Evolutionary conservation across 345 rosid species (phyloP).

Genomic region (Moricandia arvensis): DNA sequence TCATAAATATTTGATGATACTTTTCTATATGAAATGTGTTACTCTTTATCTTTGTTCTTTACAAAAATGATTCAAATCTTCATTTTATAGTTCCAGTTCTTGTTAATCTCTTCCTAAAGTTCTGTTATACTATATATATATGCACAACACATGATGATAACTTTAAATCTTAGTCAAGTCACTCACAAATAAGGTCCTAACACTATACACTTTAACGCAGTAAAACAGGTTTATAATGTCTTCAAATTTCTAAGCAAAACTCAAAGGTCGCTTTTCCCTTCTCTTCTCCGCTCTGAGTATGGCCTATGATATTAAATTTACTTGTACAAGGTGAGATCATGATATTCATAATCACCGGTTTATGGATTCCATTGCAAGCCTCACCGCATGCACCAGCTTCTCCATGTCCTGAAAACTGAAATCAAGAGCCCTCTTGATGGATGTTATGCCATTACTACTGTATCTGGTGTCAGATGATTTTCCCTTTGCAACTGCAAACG

Average conservation of each 20-base stretch:
- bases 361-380: constrained; percentile 79
- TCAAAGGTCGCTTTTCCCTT: background rate
- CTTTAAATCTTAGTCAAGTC: constrained; percentile 4
- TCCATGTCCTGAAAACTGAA: constrained; percentile 91
- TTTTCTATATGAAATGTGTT: background rate
- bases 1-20: background rate
- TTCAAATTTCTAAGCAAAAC: constrained; percentile 9
- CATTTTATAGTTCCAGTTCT: background rate
- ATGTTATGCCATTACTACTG: constrained; percentile 52
- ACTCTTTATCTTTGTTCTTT: background rate
- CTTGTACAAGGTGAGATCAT: constrained; percentile 13
- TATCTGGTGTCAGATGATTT: constrained; percentile 44
- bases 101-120: constrained; percentile 12
- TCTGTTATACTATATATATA: background rate
- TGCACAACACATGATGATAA: constrained; percentile 11
- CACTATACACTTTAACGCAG: constrained; percentile 10
- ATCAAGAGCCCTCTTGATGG: constrained; percentile 83
- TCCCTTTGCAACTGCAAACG: constrained; percentile 62
- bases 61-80: background rate
- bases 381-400: constrained; percentile 68
- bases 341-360: constrained; percentile 42
- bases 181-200: constrained; percentile 4
- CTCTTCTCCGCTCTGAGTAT: background rate
- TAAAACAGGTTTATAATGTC: constrained; percentile 11
- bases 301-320: background rate